Conservation (phyloP, 1,139 yeast species). For the Yamadazyma siamensis region DNA sequence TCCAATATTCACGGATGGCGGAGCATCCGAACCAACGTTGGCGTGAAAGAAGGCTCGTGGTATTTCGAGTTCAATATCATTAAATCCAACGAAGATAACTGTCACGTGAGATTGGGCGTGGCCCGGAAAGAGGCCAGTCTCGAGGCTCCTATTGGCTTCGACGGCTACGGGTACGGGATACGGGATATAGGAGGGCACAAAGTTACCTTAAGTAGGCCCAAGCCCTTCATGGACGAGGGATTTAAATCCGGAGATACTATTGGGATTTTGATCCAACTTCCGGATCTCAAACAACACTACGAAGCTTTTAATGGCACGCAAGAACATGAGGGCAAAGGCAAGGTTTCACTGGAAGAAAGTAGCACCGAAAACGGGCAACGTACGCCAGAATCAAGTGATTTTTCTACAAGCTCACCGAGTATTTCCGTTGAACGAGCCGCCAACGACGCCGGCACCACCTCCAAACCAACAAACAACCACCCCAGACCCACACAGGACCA, state of each 20-base stretch:
- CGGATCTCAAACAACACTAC: constrained; percentile 45
- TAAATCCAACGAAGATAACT: constrained; percentile 35
- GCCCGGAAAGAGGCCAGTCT: constrained; percentile 82
- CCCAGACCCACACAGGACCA: too few species aligned
- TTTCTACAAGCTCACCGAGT: too few species aligned
- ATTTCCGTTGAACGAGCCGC: too few species aligned
- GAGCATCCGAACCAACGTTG: constrained; percentile 70
- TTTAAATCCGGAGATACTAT: constrained; percentile 76
- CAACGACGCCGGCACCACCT: too few species aligned
- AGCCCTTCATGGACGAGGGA: constrained; percentile 40
- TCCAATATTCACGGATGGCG: constrained; percentile 80
- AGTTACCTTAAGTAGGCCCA: constrained; percentile 71
- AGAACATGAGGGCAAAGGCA: too few species aligned
- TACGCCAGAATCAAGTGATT: too few species aligned
- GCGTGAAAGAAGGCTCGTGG: constrained; percentile 75
- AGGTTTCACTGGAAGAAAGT: too few species aligned
- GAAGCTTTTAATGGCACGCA: constrained; percentile 17
- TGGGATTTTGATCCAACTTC: constrained; percentile 76
- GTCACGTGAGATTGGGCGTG: constrained; percentile 80
- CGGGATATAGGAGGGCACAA: constrained; percentile 80
- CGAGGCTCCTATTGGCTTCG: constrained; percentile 95
- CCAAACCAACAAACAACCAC: too few species aligned
- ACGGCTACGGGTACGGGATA: constrained; percentile 89
- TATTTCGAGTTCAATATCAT: constrained; percentile 72
- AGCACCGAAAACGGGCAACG: constrained; percentile 2